Percentiles rank a stretch among this genome's conserved stretches.
phyloP scores from a whole-genome alignment of 2,329 filamentous ascomycete genomes.

The Clonostachys byssicola region DNA sequence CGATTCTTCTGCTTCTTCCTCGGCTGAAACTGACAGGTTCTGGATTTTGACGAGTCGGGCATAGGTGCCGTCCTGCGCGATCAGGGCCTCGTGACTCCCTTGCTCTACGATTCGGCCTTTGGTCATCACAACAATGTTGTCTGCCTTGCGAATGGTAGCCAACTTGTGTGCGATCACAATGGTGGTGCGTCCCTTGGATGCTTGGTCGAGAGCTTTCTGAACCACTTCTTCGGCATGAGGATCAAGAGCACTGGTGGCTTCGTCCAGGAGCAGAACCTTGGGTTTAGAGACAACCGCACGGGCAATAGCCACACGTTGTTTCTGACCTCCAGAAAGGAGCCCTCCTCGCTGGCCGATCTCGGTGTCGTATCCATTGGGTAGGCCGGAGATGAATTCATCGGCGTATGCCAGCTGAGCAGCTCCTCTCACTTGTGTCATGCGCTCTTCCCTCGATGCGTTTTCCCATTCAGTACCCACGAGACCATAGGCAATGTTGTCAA shows the following conservation, averaged over 20 bases:
- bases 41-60: conserved; percentile 85
- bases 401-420: conserved; percentile 93
- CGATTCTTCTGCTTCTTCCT: conserved; percentile 10
- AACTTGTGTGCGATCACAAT: conserved; percentile 95
- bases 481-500: conserved; percentile 81
- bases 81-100: conserved; percentile 77
- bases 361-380: conserved; percentile 89
- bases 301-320: conserved; percentile 94
- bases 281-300: conserved; percentile 87
- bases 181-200: conserved; percentile 82
- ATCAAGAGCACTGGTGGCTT: conserved; percentile 90
- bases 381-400: conserved; percentile 77
- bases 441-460: conserved; percentile 42
- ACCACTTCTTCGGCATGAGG: conserved; percentile 94
- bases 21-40: background rate
- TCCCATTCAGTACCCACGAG: conserved; percentile 69
- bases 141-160: conserved; percentile 88
- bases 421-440: conserved; percentile 56
- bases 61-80: conserved; percentile 68
- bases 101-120: conserved; percentile 86
- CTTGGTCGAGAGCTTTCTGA: conserved; percentile 85
- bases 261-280: conserved; percentile 87
- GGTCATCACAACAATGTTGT: conserved; percentile 94
- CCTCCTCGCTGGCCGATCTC: conserved; percentile 95
- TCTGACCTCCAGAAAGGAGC: conserved; percentile 88